phyloP scores from a whole-genome alignment of 208 protist species.

The Crithidia bombi region DNA sequence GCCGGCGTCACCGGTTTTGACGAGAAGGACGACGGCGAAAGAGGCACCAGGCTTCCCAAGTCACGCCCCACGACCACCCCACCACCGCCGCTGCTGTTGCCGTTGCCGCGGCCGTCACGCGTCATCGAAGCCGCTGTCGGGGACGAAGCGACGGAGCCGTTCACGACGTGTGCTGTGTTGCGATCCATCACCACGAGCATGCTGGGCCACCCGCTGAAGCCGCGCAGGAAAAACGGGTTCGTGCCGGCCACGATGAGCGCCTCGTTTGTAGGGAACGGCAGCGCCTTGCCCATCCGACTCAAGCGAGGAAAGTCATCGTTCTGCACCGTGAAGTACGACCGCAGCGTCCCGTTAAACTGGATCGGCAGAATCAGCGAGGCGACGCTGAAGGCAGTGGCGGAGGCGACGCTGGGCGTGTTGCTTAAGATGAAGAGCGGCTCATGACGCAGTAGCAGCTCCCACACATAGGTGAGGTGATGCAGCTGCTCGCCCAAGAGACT shows the following conservation, averaged over 20 bases:
- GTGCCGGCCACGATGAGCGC: constrained; percentile 73
- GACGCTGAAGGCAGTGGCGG: constrained; percentile 67
- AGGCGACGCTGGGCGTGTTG: constrained; percentile 80
- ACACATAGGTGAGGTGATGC: constrained; percentile 78
- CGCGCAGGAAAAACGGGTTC: constrained; percentile 82
- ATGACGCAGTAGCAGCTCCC: constrained; percentile 85
- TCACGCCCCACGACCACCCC: neutral
- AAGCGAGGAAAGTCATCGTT: constrained; percentile 68
- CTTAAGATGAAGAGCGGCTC: constrained; percentile 81
- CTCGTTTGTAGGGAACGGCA: constrained; percentile 57
- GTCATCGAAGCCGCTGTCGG: neutral
- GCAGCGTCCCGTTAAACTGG: constrained; percentile 66
- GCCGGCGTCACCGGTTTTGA: neutral
- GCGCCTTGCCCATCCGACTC: constrained; percentile 67
- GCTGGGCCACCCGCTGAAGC: constrained; percentile 80
- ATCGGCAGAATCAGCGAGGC: constrained; percentile 77
- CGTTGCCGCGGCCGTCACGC: neutral
- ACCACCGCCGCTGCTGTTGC: neutral
- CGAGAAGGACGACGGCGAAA: neutral
- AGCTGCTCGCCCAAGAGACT: constrained; percentile 69
- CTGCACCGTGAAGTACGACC: constrained; percentile 88
- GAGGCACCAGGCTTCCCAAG: neutral
- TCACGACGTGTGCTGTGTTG: constrained; percentile 32
- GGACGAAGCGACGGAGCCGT: constrained; percentile 26
- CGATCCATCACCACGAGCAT: constrained; percentile 69